Evolutionary conservation across 75 land plant genomes (phyloP), one percentile per base, ranked within the genome.

Genomic region (Sequoiadendron giganteum): DNA sequence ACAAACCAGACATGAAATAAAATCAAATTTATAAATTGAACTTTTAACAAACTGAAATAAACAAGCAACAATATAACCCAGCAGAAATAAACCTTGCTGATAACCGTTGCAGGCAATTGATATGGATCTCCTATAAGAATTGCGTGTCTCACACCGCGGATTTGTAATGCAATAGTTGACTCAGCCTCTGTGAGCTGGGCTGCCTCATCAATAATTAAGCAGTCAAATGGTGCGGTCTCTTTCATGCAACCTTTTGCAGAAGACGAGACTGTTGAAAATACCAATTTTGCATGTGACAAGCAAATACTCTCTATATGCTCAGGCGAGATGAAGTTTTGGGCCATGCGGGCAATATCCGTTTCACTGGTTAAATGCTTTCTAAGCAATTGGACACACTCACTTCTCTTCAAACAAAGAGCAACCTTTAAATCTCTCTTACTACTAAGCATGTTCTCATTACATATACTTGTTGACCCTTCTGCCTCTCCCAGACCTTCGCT

Each of bases 181-280:
- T 97, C 97, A 87, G 94, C 93, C 86, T 97, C 97, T 68, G 93
- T 97, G 28, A 97, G 85, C 58, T 97, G 97, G 18, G 96, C 93
- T 85, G 97, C 97, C 85, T 97, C 97, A 91, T 97, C 99, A 81
- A 95, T 91, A 52, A 97, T 91, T 54, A 93, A 85, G 61, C 93
- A 79, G 0, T 93, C 86, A 40, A 95, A 82, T 32, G 92, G 90
- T 30, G 42, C 32, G 56, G 87, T 89, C 56, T 88, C 58, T 10
- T 85, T 88, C 86, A 89, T 72, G 10, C 40, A 56, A 28, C 90
- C 86, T 40, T 91, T 87, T 21, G 85, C 89, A 85, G 83, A 91
- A n/a, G 94, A 90, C 21, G 93, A 93, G 15, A 90, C 92, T 70
- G 91, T 96, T 40, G 95, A 94, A 87, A 93, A 96, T 65, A 96